Conservation (phyloP, 2,329 filamentous ascomycete genomes). For the Microcyclosporella mali region DNA sequence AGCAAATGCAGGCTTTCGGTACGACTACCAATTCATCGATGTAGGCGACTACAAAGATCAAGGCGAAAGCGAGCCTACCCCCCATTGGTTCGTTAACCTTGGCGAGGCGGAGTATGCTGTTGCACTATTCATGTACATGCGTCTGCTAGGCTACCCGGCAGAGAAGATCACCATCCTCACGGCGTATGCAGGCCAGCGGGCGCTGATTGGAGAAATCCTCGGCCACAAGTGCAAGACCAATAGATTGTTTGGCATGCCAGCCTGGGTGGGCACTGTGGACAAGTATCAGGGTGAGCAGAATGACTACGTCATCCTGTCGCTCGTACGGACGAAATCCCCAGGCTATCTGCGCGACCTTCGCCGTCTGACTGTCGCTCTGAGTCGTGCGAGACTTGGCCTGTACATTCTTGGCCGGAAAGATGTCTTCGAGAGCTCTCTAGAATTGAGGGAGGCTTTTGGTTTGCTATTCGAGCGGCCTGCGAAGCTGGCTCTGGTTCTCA, state of each 20-base stretch:
- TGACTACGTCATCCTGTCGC: conserved; percentile 91
- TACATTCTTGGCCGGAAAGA: conserved; percentile 85
- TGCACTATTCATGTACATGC: conserved; percentile 95
- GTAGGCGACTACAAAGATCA: conserved; percentile 86
- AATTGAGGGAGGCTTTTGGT: conserved; percentile 81
- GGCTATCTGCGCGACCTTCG: conserved; percentile 92
- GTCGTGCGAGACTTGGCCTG: conserved; percentile 80
- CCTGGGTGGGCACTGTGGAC: conserved; percentile 88
- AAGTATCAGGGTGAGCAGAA: conserved; percentile 99
- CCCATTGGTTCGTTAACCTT: conserved; percentile 93
- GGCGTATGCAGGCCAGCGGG: conserved; percentile 87
- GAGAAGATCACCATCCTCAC: conserved; percentile 79
- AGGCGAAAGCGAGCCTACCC: conserved; percentile 82
- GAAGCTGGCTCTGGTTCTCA: conserved; percentile 72
- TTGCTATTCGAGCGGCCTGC: conserved; percentile 59
- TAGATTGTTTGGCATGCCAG: conserved; percentile 79
- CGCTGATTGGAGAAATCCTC: conserved; percentile 82
- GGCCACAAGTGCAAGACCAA: conserved; percentile 76
- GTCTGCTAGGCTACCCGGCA: conserved; percentile 84
- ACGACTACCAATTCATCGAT: conserved; percentile 95
- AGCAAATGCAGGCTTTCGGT: conserved; percentile 87
- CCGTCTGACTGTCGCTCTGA: conserved; percentile 88
- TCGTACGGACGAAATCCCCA: conserved; percentile 80
- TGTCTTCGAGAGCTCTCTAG: conserved; percentile 82
- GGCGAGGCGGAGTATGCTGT: conserved; percentile 97